A percentile compares a stretch with the other conserved stretches of the same genome.
Evolutionary conservation across 2,329 filamentous ascomycete genomes (phyloP).

Genomic region (Cladosporium sp.): DNA sequence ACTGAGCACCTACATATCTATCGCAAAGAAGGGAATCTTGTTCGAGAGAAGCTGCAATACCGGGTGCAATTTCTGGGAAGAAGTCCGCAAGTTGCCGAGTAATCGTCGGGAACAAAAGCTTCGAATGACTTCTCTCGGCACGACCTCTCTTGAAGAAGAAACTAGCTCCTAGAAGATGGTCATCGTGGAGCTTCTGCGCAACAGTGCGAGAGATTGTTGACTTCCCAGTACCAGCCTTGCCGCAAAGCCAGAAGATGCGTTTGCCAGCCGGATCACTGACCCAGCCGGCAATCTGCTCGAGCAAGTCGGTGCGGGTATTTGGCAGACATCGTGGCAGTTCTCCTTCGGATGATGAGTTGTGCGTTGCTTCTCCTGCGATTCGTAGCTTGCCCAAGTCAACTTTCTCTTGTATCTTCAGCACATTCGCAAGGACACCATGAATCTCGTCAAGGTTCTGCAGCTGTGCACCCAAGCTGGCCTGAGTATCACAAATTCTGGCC

Average conservation of each 20-base stretch:
- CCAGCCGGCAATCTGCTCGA: neutral
- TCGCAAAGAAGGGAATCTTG: neutral
- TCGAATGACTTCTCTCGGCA: slow-evolving; percentile 23
- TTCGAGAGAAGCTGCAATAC: slow-evolving; percentile 1
- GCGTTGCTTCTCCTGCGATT: slow-evolving; percentile 26
- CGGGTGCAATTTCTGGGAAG: slow-evolving; percentile 4
- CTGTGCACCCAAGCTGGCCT: neutral
- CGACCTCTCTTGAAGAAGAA: slow-evolving; percentile 31
- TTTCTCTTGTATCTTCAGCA: neutral
- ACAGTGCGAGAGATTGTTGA: slow-evolving; percentile 39
- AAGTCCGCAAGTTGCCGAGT: slow-evolving; percentile 22
- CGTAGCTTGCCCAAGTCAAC: slow-evolving; percentile 18
- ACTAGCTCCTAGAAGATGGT: slow-evolving; percentile 24
- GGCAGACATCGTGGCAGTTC: slow-evolving; percentile 9
- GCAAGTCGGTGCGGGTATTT: neutral
- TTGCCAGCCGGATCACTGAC: neutral
- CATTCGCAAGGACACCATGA: neutral
- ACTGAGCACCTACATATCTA: slow-evolving; percentile 20
- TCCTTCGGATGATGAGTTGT: slow-evolving; percentile 31
- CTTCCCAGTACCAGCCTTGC: slow-evolving; percentile 39
- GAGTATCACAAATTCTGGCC: slow-evolving; percentile 15
- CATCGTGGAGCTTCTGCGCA: slow-evolving; percentile 25
- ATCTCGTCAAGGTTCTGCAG: slow-evolving; percentile 18
- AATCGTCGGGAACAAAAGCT: slow-evolving; percentile 24
- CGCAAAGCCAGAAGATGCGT: slow-evolving; percentile 39